phyloP scores from a whole-genome alignment of 805 yeast species.

The Kodamaea hsintzibuensis region DNA sequence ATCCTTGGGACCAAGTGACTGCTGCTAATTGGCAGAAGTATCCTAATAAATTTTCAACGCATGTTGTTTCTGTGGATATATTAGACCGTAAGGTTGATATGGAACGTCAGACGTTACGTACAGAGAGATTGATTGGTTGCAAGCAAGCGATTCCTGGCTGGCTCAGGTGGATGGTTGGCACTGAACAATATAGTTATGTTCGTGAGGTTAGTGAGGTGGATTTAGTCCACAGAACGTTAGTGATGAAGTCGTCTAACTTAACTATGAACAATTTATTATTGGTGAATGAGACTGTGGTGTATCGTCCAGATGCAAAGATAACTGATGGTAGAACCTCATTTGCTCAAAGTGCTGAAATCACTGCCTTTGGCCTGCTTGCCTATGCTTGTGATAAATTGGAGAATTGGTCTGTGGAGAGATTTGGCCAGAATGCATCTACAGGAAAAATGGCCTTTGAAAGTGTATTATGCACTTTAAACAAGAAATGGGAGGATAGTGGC shows the following conservation, averaged over 20 bases:
- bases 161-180: constrained; percentile 74
- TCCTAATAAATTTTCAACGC: constrained; percentile 92
- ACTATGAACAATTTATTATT: constrained; percentile 74
- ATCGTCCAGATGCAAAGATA: constrained; percentile 63
- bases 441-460: constrained; percentile 86
- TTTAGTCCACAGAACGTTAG: constrained; percentile 58
- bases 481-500: constrained; percentile 44
- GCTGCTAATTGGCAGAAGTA: constrained; percentile 97
- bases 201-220: constrained; percentile 90
- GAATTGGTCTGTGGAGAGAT: constrained; percentile 89
- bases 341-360: constrained; percentile 81
- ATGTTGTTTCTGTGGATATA: constrained; percentile 92
- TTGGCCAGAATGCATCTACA: constrained; percentile 78
- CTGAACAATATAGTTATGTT: constrained; percentile 71
- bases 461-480: constrained; percentile 58
- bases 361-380: constrained; percentile 74
- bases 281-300: constrained; percentile 86
- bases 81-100: constrained; percentile 67
- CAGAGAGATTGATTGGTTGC: constrained; percentile 88
- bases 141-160: constrained; percentile 84
- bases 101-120: constrained; percentile 49
- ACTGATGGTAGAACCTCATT: constrained; percentile 59
- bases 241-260: constrained; percentile 82
- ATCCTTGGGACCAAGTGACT: constrained; percentile 92
- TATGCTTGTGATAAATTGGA: constrained; percentile 80